phyloP scores from a whole-genome alignment of 805 yeast species.

The Maudiozyma serrabonitensis region DNA sequence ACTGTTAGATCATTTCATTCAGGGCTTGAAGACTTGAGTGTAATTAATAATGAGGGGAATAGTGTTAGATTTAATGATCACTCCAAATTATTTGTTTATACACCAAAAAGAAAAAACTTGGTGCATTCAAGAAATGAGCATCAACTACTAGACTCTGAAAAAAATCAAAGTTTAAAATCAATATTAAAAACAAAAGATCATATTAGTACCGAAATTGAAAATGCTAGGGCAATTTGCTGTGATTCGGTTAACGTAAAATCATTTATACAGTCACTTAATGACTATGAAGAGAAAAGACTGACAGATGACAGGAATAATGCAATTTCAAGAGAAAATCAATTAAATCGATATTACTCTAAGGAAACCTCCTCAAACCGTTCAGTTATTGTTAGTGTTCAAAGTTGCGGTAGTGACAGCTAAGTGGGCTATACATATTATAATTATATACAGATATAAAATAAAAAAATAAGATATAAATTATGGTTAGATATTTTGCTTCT shows the following conservation, averaged over 20 bases:
- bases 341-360: slow-evolving; percentile 18
- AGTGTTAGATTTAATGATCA: slow-evolving; percentile 6
- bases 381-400: not conserved
- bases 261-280: slow-evolving; percentile 30
- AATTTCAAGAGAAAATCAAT: slow-evolving; percentile 31
- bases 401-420: not conserved
- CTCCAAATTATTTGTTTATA: slow-evolving; percentile 5
- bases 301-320: slow-evolving; percentile 28
- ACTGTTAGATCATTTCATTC: not conserved
- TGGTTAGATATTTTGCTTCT: not conserved
- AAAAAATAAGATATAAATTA: not conserved
- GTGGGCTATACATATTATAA: not conserved
- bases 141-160: not conserved
- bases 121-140: not conserved
- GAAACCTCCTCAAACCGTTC: not conserved
- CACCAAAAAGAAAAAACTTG: slow-evolving; percentile 1
- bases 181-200: slow-evolving; percentile 32
- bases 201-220: slow-evolving; percentile 29
- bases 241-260: slow-evolving; percentile 31
- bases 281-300: slow-evolving; percentile 29
- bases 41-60: not conserved
- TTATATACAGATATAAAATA: not conserved
- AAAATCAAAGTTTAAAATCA: slow-evolving; percentile 18
- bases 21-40: not conserved
- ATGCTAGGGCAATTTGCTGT: slow-evolving; percentile 30